Percentiles rank a stretch among this genome's conserved stretches.
These are phyloP conservation scores for Colletotrichum sp. DNA, from an alignment of 2,329 filamentous ascomycete species.

Conservation along the genomic window DNA sequence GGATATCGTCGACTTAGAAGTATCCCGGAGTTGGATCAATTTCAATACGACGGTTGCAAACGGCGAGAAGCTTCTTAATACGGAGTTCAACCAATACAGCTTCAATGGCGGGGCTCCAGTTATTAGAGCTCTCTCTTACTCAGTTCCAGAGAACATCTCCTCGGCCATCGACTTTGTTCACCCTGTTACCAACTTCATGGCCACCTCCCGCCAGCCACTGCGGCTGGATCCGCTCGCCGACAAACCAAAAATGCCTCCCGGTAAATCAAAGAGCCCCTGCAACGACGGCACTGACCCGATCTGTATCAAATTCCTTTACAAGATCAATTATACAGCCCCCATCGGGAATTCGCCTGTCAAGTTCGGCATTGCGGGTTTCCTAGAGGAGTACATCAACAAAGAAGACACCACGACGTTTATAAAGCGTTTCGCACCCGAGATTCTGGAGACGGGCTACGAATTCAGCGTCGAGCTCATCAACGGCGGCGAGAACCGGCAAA, in stretches of 20 bases:
- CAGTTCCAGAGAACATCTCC: slow-evolving; percentile 43
- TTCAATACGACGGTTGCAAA: slow-evolving; percentile 43
- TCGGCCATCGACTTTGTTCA: slow-evolving; percentile 49
- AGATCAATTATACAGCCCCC: slow-evolving; percentile 38
- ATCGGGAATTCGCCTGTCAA: slow-evolving; percentile 37
- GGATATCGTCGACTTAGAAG: slow-evolving; percentile 36
- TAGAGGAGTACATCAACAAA: slow-evolving; percentile 52
- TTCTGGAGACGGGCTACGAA: slow-evolving; percentile 40
- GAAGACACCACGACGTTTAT: slow-evolving; percentile 46
- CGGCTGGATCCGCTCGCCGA: background rate
- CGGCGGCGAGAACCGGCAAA: slow-evolving; percentile 48
- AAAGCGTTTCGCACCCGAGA: slow-evolving; percentile 35
- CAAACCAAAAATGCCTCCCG: background rate
- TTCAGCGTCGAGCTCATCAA: slow-evolving; percentile 46
- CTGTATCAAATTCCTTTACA: slow-evolving; percentile 51
- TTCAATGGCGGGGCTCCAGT: slow-evolving; percentile 40
- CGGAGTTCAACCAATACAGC: slow-evolving; percentile 43
- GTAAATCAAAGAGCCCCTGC: background rate
- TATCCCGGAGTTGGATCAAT: slow-evolving; percentile 45
- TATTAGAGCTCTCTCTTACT: slow-evolving; percentile 49
- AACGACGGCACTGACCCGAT: slow-evolving; percentile 32
- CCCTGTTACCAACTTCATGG: slow-evolving; percentile 55
- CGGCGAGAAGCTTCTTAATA: slow-evolving; percentile 41
- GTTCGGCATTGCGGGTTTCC: slow-evolving; percentile 54
- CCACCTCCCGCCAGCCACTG: slow-evolving; percentile 28